Percentiles rank a stretch among this genome's conserved stretches.
phyloP scores from a whole-genome alignment of 352 stramenopile genomes.

The Phytophthora tentaculata region DNA sequence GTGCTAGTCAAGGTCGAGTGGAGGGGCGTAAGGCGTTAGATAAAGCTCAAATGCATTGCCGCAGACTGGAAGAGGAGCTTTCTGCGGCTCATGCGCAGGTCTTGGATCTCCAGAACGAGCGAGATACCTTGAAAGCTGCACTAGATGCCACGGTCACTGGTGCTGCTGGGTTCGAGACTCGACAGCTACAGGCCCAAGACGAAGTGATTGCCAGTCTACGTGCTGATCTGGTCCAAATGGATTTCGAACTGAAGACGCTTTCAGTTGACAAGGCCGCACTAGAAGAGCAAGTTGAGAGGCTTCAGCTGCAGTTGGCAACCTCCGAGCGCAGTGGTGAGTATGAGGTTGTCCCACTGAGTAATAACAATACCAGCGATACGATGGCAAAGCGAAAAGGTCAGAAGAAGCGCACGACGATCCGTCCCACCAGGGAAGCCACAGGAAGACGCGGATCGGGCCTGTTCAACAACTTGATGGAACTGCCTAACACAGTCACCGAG shows the following conservation, averaged over 20 bases:
- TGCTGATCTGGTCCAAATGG: conserved; percentile 65
- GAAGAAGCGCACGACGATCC: conserved; percentile 51
- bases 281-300: conserved; percentile 39
- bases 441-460: conserved; percentile 33
- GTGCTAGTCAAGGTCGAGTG: conserved; percentile 38
- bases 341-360: conserved; percentile 53
- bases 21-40: conserved; percentile 48
- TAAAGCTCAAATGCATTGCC: conserved; percentile 54
- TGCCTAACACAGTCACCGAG: conserved; percentile 57
- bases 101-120: conserved; percentile 55
- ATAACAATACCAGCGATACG: conserved; percentile 28
- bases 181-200: conserved; percentile 51
- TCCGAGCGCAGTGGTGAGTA: conserved; percentile 34
- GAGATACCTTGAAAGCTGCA: conserved; percentile 41
- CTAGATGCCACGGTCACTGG: conserved; percentile 32
- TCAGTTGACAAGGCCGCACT: conserved; percentile 48
- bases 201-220: conserved; percentile 60
- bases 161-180: conserved; percentile 34
- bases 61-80: conserved; percentile 59
- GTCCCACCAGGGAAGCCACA: conserved; percentile 32
- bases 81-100: conserved; percentile 45
- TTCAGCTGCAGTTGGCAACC: conserved; percentile 34
- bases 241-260: conserved; percentile 71
- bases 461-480: conserved; percentile 68
- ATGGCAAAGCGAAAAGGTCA: conserved; percentile 37